Conservation (phyloP, 257 asterid species). For the Gentiana straminea region DNA sequence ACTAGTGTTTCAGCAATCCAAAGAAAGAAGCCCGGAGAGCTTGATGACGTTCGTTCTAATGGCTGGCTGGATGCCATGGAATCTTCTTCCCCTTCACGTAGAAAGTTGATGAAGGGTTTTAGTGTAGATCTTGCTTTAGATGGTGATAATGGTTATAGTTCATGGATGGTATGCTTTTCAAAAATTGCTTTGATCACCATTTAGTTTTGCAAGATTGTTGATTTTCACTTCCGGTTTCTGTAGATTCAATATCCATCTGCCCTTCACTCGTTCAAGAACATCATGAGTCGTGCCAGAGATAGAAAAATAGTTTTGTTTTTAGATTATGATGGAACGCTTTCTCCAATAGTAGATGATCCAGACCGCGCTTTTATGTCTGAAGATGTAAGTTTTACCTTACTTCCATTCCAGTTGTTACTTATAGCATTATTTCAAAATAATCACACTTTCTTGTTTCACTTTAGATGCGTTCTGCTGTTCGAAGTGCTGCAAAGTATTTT, state of each 20-base stretch:
- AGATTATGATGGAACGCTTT: constrained; percentile 93
- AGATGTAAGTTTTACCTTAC: constrained; percentile 36
- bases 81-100: constrained; percentile 90
- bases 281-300: constrained; percentile 40
- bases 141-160: constrained; percentile 47
- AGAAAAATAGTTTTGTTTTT: constrained; percentile 63
- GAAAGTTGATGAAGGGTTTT: constrained; percentile 42
- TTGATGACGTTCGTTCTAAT: constrained; percentile 67
- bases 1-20: constrained; percentile 23
- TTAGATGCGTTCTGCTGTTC: constrained; percentile 75
- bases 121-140: constrained; percentile 27
- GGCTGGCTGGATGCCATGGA: constrained; percentile 92
- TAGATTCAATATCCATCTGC: constrained; percentile 64
- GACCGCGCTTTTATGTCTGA: constrained; percentile 80
- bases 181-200: background rate
- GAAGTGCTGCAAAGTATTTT: constrained; percentile 49
- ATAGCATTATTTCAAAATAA: too few species aligned
- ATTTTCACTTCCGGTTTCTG: background rate
- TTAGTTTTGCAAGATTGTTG: background rate
- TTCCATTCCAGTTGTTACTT: too few species aligned
- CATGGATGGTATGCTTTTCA: constrained; percentile 60
- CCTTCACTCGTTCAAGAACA: constrained; percentile 43
- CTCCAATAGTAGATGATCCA: constrained; percentile 90
- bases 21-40: constrained; percentile 56
- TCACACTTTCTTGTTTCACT: background rate